Evolutionary conservation across 2,329 filamentous ascomycete species (phyloP).

Genomic region (Microdochium bolleyi): DNA sequence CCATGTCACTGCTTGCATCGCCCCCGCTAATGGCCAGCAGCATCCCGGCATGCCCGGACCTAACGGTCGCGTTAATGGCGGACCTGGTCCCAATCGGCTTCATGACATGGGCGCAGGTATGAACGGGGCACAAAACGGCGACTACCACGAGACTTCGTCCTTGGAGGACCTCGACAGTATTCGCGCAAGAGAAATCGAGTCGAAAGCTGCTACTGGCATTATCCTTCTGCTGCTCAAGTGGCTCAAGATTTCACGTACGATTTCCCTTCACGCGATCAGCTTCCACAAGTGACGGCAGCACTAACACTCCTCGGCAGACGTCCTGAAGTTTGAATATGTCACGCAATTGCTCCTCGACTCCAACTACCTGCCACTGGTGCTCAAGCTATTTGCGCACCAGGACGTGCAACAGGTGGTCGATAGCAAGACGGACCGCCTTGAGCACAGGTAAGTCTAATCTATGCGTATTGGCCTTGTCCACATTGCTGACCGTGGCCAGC

Average conservation of each 20-base stretch:
- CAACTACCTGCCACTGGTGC: conserved; percentile 84
- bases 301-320: conserved; percentile 45
- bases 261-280: not conserved
- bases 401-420: conserved; percentile 88
- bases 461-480: not conserved
- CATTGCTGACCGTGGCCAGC: conserved; percentile 32
- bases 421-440: conserved; percentile 72
- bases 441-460: conserved; percentile 56
- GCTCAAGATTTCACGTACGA: conserved; percentile 89
- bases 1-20: conserved; percentile 79
- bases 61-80: conserved; percentile 31
- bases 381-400: conserved; percentile 91
- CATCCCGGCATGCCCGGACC: conserved; percentile 31
- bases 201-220: conserved; percentile 86
- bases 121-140: conserved; percentile 22
- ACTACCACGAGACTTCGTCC: conserved; percentile 41
- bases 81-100: conserved; percentile 19
- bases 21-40: conserved; percentile 44
- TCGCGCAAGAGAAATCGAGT: conserved; percentile 76
- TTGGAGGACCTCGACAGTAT: conserved; percentile 73
- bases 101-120: conserved; percentile 19
- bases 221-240: conserved; percentile 87
- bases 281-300: not conserved
- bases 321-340: conserved; percentile 93
- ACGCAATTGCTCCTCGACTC: conserved; percentile 89